Conservation (phyloP, 2,329 filamentous ascomycete species). For the Didymella keratinophila region DNA sequence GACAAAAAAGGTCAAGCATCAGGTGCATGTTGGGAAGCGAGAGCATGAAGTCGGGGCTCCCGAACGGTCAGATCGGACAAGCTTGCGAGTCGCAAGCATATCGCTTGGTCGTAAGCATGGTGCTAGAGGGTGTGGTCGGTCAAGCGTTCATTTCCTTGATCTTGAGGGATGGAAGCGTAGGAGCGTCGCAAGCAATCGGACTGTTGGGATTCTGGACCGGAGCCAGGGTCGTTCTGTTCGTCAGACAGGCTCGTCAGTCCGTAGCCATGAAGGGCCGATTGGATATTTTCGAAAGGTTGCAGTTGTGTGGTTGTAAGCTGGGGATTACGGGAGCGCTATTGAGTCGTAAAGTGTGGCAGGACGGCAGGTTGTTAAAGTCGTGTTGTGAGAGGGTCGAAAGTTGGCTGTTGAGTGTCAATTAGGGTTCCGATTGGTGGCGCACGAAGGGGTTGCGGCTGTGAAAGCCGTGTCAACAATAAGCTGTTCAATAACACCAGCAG, state of each 20-base stretch:
- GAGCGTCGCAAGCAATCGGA: not conserved
- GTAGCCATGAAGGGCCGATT: not conserved
- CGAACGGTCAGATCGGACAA: not conserved
- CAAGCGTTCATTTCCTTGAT: not conserved
- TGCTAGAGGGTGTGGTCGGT: not conserved
- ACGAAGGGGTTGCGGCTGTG: slow-evolving; percentile 3
- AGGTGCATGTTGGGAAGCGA: not conserved
- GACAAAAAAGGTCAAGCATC: not conserved
- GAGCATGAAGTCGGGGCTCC: too few species aligned
- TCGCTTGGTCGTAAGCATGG: not conserved
- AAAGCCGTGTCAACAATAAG: not conserved
- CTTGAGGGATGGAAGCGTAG: not conserved
- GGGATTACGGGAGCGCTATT: not conserved
- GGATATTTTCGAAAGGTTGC: not conserved
- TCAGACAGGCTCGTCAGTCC: not conserved
- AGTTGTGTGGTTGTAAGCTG: not conserved
- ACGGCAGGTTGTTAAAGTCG: not conserved
- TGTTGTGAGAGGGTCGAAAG: not conserved
- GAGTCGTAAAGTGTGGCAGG: not conserved
- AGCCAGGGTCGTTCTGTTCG: not conserved
- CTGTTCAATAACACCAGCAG: slow-evolving; percentile 6
- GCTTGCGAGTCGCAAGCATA: not conserved
- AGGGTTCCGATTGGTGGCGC: not conserved
- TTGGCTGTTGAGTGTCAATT: not conserved
- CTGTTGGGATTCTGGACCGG: not conserved